Percentiles rank a stretch among this genome's conserved stretches.
Conservation (phyloP, 2,329 filamentous ascomycete genomes). For the Blastomyces emzantsi region DNA sequence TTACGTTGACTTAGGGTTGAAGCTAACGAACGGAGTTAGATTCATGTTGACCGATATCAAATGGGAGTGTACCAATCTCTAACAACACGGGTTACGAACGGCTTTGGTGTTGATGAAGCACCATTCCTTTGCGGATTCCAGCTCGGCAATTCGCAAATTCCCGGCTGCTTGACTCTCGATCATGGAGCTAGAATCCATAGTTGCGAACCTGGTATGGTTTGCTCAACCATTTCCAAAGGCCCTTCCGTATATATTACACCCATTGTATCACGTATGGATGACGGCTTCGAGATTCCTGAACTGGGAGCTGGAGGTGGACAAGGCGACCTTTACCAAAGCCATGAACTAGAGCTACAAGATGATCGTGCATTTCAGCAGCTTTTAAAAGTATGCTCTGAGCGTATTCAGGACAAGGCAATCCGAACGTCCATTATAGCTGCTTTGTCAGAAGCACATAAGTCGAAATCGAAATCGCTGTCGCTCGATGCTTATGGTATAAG, state of each 20-base stretch:
- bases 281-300: constrained; percentile 60
- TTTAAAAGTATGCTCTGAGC: constrained; percentile 42
- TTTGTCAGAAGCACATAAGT: constrained; percentile 26
- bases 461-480: constrained; percentile 28
- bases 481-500: constrained; percentile 33
- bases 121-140: constrained; percentile 62
- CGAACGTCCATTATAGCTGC: constrained; percentile 25
- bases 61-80: constrained; percentile 61
- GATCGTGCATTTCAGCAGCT: constrained; percentile 43
- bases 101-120: constrained; percentile 47
- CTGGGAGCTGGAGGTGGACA: constrained; percentile 69
- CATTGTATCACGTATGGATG: constrained; percentile 52
- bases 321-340: constrained; percentile 60
- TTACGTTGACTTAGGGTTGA: not conserved
- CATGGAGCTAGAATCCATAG: constrained; percentile 62
- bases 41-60: constrained; percentile 81
- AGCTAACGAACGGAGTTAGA: constrained; percentile 33
- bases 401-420: constrained; percentile 24
- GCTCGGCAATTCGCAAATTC: constrained; percentile 60
- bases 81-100: constrained; percentile 33
- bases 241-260: constrained; percentile 67
- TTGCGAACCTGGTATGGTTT: constrained; percentile 61
- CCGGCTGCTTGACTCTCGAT: constrained; percentile 61
- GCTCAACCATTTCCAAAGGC: constrained; percentile 34
- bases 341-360: constrained; percentile 55